These are phyloP conservation scores for Polygonum aviculare DNA, from an alignment of 148 eudicot genomes.

Conservation along the genomic window DNA sequence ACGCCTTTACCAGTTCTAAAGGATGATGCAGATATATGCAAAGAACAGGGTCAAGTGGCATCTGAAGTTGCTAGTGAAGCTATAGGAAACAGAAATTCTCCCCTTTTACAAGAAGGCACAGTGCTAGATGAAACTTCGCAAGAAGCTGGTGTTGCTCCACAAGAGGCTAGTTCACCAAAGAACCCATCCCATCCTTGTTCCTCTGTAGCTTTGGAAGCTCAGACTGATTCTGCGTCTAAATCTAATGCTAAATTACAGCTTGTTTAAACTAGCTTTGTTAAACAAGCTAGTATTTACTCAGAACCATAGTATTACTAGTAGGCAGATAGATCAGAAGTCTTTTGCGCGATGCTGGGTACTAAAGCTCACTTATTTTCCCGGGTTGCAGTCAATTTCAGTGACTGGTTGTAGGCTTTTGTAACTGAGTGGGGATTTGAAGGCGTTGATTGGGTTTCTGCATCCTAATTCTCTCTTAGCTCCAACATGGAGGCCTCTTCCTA, in stretches of 20 bases:
- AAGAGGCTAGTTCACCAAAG: neutral
- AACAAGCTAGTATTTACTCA: neutral
- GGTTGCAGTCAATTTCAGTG: neutral
- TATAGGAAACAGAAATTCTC: neutral
- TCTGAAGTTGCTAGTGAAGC: neutral
- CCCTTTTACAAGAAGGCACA: neutral
- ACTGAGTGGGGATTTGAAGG: neutral
- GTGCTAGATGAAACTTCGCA: neutral
- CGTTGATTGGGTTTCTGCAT: neutral
- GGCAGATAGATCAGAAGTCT: neutral
- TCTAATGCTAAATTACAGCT: conserved; percentile 1
- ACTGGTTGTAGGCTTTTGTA: neutral
- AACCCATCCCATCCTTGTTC: conserved; percentile 5
- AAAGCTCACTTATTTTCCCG: neutral
- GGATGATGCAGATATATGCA: neutral
- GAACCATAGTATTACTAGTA: neutral
- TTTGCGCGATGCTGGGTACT: neutral
- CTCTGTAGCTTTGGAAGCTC: conserved; percentile 8
- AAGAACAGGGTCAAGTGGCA: neutral
- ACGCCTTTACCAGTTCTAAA: neutral
- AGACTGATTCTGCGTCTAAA: conserved; percentile 1
- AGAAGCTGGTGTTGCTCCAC: neutral
- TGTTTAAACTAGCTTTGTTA: neutral
- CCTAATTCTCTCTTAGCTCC: neutral
- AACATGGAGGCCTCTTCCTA: neutral